Evolutionary conservation across 495 filamentous ascomycete species (phyloP).

Genomic region (Podospora conica): DNA sequence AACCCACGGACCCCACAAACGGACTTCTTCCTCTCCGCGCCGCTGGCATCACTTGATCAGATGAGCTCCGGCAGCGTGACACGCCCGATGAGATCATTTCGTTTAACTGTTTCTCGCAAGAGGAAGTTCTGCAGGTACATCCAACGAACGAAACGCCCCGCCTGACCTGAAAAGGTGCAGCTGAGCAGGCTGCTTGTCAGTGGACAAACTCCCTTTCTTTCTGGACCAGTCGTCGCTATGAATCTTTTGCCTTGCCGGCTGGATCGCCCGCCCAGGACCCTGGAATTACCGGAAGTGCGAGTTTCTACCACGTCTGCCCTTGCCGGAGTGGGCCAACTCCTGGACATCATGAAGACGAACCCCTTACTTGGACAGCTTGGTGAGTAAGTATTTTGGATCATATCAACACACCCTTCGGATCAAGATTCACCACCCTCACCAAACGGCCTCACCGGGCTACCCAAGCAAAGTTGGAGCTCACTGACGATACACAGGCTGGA

Average conservation of each 20-base stretch:
- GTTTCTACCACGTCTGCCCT: constrained; percentile 11
- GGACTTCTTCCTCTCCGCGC: constrained; percentile 13
- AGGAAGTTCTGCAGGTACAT: constrained; percentile 18
- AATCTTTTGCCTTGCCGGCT: constrained; percentile 4
- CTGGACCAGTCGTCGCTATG: constrained; percentile 21
- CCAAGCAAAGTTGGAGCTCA: constrained; percentile 12
- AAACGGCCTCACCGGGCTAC: constrained; percentile 6
- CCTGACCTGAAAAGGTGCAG: constrained; percentile 18
- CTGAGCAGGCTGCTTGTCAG: constrained; percentile 7
- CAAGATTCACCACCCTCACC: constrained; percentile 24
- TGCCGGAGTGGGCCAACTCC: constrained; percentile 9
- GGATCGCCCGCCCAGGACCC: background rate
- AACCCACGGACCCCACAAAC: constrained; percentile 2
- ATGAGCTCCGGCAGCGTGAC: constrained; percentile 15
- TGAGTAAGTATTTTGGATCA: constrained; percentile 40
- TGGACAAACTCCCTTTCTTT: constrained; percentile 26
- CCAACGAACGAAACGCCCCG: constrained; percentile 18
- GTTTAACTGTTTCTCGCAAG: constrained; percentile 23
- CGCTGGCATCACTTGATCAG: constrained; percentile 8
- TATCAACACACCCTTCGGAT: constrained; percentile 35
- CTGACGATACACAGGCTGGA: constrained; percentile 24
- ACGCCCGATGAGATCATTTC: constrained; percentile 24
- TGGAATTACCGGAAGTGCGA: constrained; percentile 1
- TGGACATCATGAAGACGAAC: constrained; percentile 26
- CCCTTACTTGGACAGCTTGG: constrained; percentile 43